A percentile compares a stretch with the other conserved stretches of the same genome.
These are phyloP conservation scores for Didymella segeticola DNA, from an alignment of 2,329 filamentous ascomycete species.

Conservation along the genomic window DNA sequence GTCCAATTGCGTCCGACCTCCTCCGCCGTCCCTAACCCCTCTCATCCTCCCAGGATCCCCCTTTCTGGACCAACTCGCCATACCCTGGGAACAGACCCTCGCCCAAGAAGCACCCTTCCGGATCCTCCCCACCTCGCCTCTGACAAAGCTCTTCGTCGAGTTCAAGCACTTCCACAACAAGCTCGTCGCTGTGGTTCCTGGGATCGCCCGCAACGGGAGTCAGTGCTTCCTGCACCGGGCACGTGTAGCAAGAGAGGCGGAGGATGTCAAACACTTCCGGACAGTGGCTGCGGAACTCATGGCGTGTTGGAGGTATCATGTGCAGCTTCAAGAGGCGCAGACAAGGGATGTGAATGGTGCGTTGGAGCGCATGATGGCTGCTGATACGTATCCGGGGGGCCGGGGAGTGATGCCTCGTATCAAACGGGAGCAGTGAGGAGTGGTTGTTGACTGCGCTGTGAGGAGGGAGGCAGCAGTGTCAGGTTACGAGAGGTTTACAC, in stretches of 20 bases:
- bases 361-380: constrained; percentile 30
- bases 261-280: constrained; percentile 39
- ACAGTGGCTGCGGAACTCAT: constrained; percentile 38
- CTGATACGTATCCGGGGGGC: constrained; percentile 33
- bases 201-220: constrained; percentile 19
- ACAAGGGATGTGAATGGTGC: constrained; percentile 29
- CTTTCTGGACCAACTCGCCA: constrained; percentile 30
- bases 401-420: too few relatives aligned
- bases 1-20: neutral
- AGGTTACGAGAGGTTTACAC: too few relatives aligned
- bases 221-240: constrained; percentile 42
- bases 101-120: constrained; percentile 13
- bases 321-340: constrained; percentile 33
- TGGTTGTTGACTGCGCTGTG: too few relatives aligned
- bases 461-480: too few relatives aligned
- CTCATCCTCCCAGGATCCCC: constrained; percentile 24
- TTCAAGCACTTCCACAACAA: constrained; percentile 43
- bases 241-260: constrained; percentile 43
- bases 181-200: constrained; percentile 23
- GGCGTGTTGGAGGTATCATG: constrained; percentile 36
- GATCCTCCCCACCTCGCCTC: constrained; percentile 28
- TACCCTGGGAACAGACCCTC: constrained; percentile 30
- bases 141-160: constrained; percentile 42
- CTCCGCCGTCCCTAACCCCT: constrained; percentile 20
- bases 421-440: too few relatives aligned